Percentiles rank a stretch among this genome's conserved stretches.
Conservation (phyloP, 228 moss, liverwort and hornwort genomes). For the Sphagnum magellanicum region DNA sequence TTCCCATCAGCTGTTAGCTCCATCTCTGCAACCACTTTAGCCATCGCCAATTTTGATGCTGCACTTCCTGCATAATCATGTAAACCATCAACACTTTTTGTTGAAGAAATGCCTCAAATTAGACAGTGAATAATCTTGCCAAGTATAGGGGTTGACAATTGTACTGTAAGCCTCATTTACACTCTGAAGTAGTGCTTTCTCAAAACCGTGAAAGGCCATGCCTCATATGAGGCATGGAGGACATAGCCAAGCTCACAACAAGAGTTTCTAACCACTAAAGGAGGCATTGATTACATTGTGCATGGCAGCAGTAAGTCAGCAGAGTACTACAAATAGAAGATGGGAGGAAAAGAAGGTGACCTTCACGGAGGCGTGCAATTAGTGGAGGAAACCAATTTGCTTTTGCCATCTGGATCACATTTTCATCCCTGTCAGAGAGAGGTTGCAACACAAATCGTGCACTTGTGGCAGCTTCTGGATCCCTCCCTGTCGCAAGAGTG, state of each 20-base stretch:
- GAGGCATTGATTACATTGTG: too few species aligned
- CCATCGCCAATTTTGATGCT: constrained; percentile 25
- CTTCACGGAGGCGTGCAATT: constrained; percentile 22
- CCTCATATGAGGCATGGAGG: too few species aligned
- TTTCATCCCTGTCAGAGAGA: constrained; percentile 27
- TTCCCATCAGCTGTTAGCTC: constrained; percentile 30
- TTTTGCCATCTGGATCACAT: constrained; percentile 38
- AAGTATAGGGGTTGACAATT: neutral
- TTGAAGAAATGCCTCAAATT: constrained; percentile 1
- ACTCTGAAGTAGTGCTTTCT: too few species aligned
- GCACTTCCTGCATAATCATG: constrained; percentile 3
- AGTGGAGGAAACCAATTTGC: constrained; percentile 45
- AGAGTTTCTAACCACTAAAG: too few species aligned
- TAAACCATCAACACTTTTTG: constrained; percentile 7
- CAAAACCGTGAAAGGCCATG: too few species aligned
- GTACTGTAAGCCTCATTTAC: too few species aligned
- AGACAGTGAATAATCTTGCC: neutral
- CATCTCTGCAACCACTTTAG: constrained; percentile 20
- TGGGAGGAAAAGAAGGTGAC: neutral
- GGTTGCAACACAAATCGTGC: constrained; percentile 21
- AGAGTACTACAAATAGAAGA: too few species aligned
- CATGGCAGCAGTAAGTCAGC: too few species aligned
- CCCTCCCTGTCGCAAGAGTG: constrained; percentile 20
- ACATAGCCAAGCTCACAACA: too few species aligned
- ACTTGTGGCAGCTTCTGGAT: constrained; percentile 23